A percentile compares a stretch with the other conserved stretches of the same genome.
Evolutionary conservation across 2,329 filamentous ascomycete species (phyloP).

Genomic region (Exophiala lecanii-corni): DNA sequence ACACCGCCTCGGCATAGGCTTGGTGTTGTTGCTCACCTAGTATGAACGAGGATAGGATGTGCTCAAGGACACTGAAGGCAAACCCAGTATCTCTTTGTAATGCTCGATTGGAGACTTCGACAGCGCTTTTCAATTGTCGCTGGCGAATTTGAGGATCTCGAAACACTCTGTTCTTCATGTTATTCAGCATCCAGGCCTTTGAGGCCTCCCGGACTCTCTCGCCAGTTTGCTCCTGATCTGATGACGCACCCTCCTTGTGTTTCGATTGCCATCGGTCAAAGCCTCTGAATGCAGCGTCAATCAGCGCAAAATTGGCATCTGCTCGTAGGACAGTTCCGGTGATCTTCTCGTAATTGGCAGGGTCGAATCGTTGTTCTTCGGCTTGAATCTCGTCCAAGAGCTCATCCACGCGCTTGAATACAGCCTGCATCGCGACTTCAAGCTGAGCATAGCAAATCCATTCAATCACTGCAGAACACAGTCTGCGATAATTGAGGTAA

Average conservation of each 20-base stretch:
- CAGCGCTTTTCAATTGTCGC: slow-evolving; percentile 73
- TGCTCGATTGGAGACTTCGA: slow-evolving; percentile 77
- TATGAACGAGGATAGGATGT: slow-evolving; percentile 82
- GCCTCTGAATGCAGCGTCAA: slow-evolving; percentile 83
- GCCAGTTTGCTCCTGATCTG: slow-evolving; percentile 43
- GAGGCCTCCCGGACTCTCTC: slow-evolving; percentile 36
- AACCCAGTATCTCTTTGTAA: slow-evolving; percentile 73
- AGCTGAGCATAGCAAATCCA: slow-evolving; percentile 76
- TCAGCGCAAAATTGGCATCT: slow-evolving; percentile 83
- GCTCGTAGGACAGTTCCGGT: slow-evolving; percentile 66
- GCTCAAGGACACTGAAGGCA: slow-evolving; percentile 83
- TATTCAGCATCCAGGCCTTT: slow-evolving; percentile 38
- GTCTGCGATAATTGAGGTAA: slow-evolving; percentile 88
- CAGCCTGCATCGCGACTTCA: slow-evolving; percentile 79
- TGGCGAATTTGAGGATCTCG: slow-evolving; percentile 79
- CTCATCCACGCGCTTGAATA: slow-evolving; percentile 72
- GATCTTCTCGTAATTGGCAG: slow-evolving; percentile 27
- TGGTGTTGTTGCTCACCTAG: slow-evolving; percentile 64
- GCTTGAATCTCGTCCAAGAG: slow-evolving; percentile 53
- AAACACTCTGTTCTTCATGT: slow-evolving; percentile 38
- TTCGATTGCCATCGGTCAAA: slow-evolving; percentile 72
- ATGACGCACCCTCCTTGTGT: slow-evolving; percentile 43
- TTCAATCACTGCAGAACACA: slow-evolving; percentile 83
- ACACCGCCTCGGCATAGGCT: slow-evolving; percentile 80
- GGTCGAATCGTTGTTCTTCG: slow-evolving; percentile 38